Evolutionary conservation across 2,329 filamentous ascomycete species (phyloP).

Genomic region (Botrytis aclada): DNA sequence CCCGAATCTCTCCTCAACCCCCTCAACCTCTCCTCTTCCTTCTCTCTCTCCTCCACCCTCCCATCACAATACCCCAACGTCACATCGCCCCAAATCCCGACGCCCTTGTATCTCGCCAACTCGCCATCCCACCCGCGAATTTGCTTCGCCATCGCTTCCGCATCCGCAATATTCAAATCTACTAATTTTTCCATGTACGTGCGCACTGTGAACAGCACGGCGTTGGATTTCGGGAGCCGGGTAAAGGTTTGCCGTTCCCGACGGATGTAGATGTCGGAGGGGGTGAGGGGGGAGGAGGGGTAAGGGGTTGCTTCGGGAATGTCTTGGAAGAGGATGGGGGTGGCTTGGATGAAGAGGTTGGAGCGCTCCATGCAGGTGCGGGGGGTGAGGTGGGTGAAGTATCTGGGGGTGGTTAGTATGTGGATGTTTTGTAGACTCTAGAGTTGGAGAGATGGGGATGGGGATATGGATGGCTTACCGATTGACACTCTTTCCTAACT

Average conservation of each 20-base stretch:
- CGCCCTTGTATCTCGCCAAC: slow-evolving; percentile 45
- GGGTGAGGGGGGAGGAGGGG: slow-evolving; percentile 28
- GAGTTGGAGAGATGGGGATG: slow-evolving; percentile 20
- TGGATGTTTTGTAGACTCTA: background rate
- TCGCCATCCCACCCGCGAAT: slow-evolving; percentile 46
- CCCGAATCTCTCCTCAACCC: background rate
- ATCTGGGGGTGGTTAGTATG: slow-evolving; percentile 33
- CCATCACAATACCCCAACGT: slow-evolving; percentile 26
- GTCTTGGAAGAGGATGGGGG: slow-evolving; percentile 45
- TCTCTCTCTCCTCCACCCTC: background rate
- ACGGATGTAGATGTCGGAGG: slow-evolving; percentile 45
- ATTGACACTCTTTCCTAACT: slow-evolving; percentile 43
- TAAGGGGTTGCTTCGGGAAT: slow-evolving; percentile 40
- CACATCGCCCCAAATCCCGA: slow-evolving; percentile 41
- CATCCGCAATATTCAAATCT: slow-evolving; percentile 42
- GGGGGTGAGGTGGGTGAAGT: slow-evolving; percentile 45
- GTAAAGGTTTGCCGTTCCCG: slow-evolving; percentile 50
- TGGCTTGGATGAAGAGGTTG: slow-evolving; percentile 50
- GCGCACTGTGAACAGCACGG: slow-evolving; percentile 50
- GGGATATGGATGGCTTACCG: slow-evolving; percentile 34
- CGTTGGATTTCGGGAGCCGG: slow-evolving; percentile 43
- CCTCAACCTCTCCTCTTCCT: background rate
- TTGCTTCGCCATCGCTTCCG: slow-evolving; percentile 43
- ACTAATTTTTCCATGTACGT: slow-evolving; percentile 45
- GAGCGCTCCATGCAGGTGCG: slow-evolving; percentile 47